A percentile compares a stretch with the other conserved stretches of the same genome.
These are phyloP conservation scores for Fistulifera solaris DNA, from an alignment of 108 stramenopile species.

Conservation along the genomic window DNA sequence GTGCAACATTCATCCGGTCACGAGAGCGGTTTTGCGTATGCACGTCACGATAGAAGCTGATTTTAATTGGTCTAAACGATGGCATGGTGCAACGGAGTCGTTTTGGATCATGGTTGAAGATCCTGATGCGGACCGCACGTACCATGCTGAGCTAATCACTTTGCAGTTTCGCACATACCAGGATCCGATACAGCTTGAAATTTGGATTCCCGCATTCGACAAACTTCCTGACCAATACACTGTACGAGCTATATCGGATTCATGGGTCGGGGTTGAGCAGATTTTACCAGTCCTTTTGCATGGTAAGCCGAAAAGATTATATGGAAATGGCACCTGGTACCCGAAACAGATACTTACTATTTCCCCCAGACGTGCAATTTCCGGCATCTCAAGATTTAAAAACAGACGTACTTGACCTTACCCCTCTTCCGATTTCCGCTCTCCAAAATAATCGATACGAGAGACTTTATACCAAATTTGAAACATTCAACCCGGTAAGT, in stretches of 20 bases:
- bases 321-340: too few species aligned
- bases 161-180: constrained; percentile 60
- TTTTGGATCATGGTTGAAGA: constrained; percentile 99
- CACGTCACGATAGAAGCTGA: constrained; percentile 55
- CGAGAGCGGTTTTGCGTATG: constrained; percentile 73
- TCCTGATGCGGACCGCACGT: constrained; percentile 70
- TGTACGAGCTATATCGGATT: constrained; percentile 79
- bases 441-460: constrained; percentile 77
- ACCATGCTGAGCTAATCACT: constrained; percentile 71
- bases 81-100: constrained; percentile 78
- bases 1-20: constrained; percentile 88
- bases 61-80: constrained; percentile 82
- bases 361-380: constrained; percentile 44
- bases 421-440: constrained; percentile 86
- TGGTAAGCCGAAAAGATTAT: too few species aligned
- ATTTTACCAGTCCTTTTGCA: constrained; percentile 77
- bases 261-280: constrained; percentile 91
- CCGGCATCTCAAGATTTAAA: constrained; percentile 61
- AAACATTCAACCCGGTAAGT: constrained; percentile 87
- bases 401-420: constrained; percentile 86
- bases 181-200: constrained; percentile 59
- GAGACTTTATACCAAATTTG: constrained; percentile 77
- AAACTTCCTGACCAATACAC: constrained; percentile 88
- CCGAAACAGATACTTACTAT: too few species aligned
- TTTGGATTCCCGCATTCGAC: constrained; percentile 88